Conservation (phyloP, 1,284 basidiomycete genomes). For the Ustilago cynodontis region DNA sequence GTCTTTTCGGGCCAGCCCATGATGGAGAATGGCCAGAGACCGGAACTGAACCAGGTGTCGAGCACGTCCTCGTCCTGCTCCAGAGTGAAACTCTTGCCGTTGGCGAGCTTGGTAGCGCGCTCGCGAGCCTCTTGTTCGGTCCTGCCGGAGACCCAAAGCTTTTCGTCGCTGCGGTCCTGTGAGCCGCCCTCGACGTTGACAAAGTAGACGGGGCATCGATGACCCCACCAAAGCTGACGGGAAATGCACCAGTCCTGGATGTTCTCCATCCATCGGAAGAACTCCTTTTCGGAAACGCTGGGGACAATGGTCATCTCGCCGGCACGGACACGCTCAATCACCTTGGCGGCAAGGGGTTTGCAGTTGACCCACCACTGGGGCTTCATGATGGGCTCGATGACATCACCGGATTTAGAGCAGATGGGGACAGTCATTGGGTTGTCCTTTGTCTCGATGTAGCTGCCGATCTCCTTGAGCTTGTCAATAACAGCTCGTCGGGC, state of each 20-base stretch:
- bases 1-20: slow-evolving; percentile 89
- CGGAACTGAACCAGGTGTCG: slow-evolving; percentile 99
- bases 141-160: slow-evolving; percentile 85
- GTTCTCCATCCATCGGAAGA: slow-evolving; percentile 95
- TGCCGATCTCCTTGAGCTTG: slow-evolving; percentile 84
- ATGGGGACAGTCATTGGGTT: slow-evolving; percentile 70
- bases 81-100: slow-evolving; percentile 78
- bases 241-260: slow-evolving; percentile 99
- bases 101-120: slow-evolving; percentile 81
- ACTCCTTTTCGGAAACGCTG: slow-evolving; percentile 88
- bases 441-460: slow-evolving; percentile 92
- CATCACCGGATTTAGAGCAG: slow-evolving; percentile 77
- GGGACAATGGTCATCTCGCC: slow-evolving; percentile 77
- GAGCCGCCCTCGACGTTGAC: slow-evolving; percentile 84
- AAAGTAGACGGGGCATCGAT: slow-evolving; percentile 94
- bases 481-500: slow-evolving; percentile 87
- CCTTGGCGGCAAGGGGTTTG: slow-evolving; percentile 83
- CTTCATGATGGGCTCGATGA: slow-evolving; percentile 95
- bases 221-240: slow-evolving; percentile 99
- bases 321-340: slow-evolving; percentile 79
- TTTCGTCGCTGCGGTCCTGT: slow-evolving; percentile 74
- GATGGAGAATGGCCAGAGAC: slow-evolving; percentile 97
- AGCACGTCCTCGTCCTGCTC: slow-evolving; percentile 97
- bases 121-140: slow-evolving; percentile 82
- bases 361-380: slow-evolving; percentile 99